phyloP scores from a whole-genome alignment of 2,329 filamentous ascomycete genomes.

The Phoma sp. region DNA sequence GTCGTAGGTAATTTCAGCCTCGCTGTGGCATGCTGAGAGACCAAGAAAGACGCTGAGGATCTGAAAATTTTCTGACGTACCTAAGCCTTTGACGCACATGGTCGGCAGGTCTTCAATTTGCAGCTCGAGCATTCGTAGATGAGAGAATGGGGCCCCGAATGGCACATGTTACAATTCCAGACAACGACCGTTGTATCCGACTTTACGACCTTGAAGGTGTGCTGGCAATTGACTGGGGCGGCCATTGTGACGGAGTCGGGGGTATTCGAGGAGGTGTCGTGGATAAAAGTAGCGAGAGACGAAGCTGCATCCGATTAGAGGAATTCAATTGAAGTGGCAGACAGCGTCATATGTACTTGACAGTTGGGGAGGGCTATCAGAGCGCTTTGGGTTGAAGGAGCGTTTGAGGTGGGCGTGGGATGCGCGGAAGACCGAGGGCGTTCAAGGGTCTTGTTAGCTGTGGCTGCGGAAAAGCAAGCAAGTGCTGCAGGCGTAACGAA shows the following conservation, averaged over 20 bases:
- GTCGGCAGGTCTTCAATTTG: constrained; percentile 58
- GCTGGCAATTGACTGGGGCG: constrained; percentile 55
- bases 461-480: constrained; percentile 47
- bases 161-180: constrained; percentile 60
- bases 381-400: constrained; percentile 22
- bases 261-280: constrained; percentile 10
- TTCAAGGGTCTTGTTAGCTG: constrained; percentile 32
- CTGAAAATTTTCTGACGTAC: constrained; percentile 18
- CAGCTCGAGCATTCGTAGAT: constrained; percentile 59
- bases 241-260: constrained; percentile 48
- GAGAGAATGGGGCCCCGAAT: constrained; percentile 57
- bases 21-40: background rate
- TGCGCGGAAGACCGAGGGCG: constrained; percentile 33
- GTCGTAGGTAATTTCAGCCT: constrained; percentile 15
- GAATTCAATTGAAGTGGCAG: constrained; percentile 20
- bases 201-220: constrained; percentile 59
- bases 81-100: constrained; percentile 54
- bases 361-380: constrained; percentile 27
- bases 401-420: constrained; percentile 35
- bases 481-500: constrained; percentile 25
- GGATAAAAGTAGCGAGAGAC: constrained; percentile 1
- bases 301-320: constrained; percentile 33
- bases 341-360: constrained; percentile 34
- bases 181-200: constrained; percentile 58
- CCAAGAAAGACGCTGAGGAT: background rate